phyloP scores from a whole-genome alignment of 495 filamentous ascomycete species.

The Aspergillus egyptiacus region DNA sequence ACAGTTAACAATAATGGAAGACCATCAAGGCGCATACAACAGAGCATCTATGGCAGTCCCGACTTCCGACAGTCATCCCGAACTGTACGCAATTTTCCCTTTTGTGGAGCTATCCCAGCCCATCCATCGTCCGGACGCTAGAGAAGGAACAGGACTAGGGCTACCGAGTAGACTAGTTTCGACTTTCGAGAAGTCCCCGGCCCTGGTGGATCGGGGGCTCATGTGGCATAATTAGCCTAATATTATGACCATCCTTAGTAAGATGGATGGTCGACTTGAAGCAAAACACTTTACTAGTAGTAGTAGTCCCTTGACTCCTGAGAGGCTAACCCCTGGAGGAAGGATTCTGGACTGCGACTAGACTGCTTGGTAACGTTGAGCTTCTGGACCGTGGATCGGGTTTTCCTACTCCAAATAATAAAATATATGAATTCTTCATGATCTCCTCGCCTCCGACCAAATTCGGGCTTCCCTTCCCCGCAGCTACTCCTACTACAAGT shows the following conservation, averaged over 20 bases:
- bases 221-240: slow-evolving; percentile 19
- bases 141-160: slow-evolving; percentile 10
- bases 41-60: too few species aligned
- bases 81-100: slow-evolving; percentile 13
- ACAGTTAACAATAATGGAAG: too few species aligned
- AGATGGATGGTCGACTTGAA: too few species aligned
- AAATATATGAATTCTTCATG: slow-evolving; percentile 8
- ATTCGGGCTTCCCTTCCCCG: slow-evolving; percentile 13
- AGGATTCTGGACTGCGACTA: slow-evolving; percentile 23
- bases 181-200: slow-evolving; percentile 10
- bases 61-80: slow-evolving; percentile 14
- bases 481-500: slow-evolving; percentile 14
- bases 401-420: slow-evolving; percentile 3
- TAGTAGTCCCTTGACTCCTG: background rate
- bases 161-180: slow-evolving; percentile 12
- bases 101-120: slow-evolving; percentile 7
- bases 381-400: slow-evolving; percentile 7
- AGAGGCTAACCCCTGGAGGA: slow-evolving; percentile 17
- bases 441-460: background rate
- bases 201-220: slow-evolving; percentile 15
- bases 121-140: background rate
- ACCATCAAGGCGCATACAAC: too few species aligned
- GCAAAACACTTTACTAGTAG: slow-evolving; percentile 2
- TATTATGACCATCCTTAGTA: too few species aligned
- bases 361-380: background rate